A percentile compares a stretch with the other conserved stretches of the same genome.
phyloP scores from a whole-genome alignment of 306 rosid species.

The Casuarina equisetifolia region DNA sequence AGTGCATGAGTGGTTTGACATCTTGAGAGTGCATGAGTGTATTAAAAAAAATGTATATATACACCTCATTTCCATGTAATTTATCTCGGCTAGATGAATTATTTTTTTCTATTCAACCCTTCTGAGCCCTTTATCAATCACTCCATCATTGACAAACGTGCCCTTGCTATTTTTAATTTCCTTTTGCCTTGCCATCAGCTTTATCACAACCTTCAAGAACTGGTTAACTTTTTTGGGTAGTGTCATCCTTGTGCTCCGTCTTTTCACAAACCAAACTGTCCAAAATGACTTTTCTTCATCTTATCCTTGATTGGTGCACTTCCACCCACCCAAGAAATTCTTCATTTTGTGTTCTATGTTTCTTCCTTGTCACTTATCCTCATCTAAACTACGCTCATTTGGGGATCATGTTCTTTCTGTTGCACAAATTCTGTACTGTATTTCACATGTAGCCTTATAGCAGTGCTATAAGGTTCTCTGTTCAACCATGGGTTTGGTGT shows the following conservation, averaged over 20 bases:
- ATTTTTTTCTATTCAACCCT: neutral
- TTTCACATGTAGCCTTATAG: neutral
- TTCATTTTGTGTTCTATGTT: neutral
- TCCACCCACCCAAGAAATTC: neutral
- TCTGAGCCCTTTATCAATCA: neutral
- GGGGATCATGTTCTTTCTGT: neutral
- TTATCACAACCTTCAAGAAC: neutral
- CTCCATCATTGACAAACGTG: neutral
- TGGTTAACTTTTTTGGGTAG: neutral
- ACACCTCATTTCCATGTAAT: neutral
- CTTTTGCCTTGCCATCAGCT: neutral
- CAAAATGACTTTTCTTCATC: neutral
- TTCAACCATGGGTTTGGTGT: neutral
- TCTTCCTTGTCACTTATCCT: neutral
- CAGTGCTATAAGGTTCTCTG: neutral
- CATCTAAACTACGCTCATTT: constrained; percentile 4
- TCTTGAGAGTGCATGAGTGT: no score
- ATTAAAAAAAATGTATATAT: neutral
- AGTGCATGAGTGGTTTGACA: no score
- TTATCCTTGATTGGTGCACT: neutral
- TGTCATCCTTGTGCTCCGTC: neutral
- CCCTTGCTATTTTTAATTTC: neutral
- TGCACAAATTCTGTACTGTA: neutral
- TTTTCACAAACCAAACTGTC: neutral
- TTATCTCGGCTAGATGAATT: neutral